Conservation (phyloP, 495 filamentous ascomycete species). For the Neurospora hispaniola region DNA sequence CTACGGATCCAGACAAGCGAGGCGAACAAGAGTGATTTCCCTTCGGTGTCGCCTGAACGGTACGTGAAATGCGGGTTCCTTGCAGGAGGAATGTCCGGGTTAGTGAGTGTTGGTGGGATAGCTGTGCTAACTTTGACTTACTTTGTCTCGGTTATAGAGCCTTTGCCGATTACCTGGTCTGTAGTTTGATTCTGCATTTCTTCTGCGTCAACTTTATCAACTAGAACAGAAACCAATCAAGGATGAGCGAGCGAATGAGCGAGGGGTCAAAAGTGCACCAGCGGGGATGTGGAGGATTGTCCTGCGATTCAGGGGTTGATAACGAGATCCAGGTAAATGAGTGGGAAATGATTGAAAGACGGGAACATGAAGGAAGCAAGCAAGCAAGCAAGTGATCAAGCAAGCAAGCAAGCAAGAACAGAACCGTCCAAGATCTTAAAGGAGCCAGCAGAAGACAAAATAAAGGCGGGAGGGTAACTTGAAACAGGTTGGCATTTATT, state of each 20-base stretch:
- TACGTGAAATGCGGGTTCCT: slow-evolving; percentile 14
- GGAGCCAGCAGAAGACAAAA: neutral
- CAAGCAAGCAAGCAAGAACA: neutral
- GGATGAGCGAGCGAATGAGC: neutral
- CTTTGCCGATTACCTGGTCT: slow-evolving; percentile 93
- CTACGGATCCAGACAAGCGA: slow-evolving; percentile 86
- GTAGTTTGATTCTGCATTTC: slow-evolving; percentile 91
- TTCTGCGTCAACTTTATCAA: slow-evolving; percentile 99
- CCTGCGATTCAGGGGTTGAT: neutral
- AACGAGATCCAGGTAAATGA: neutral
- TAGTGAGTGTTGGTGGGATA: too few relatives aligned
- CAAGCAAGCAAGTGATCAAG: neutral
- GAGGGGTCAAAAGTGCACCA: slow-evolving; percentile 2
- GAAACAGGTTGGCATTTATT: neutral
- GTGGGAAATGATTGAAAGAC: neutral
- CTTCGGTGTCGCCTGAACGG: slow-evolving; percentile 59
- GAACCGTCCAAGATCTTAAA: neutral
- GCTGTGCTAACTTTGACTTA: too few relatives aligned
- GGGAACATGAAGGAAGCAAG: neutral
- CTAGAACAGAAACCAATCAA: slow-evolving; percentile 31
- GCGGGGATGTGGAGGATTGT: neutral
- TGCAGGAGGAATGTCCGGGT: too few relatives aligned
- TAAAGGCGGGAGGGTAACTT: neutral
- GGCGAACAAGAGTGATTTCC: slow-evolving; percentile 62
- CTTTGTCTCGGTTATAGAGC: slow-evolving; percentile 43